phyloP scores from a whole-genome alignment of 768 basidiomycete species.

The Mycena latifolia region DNA sequence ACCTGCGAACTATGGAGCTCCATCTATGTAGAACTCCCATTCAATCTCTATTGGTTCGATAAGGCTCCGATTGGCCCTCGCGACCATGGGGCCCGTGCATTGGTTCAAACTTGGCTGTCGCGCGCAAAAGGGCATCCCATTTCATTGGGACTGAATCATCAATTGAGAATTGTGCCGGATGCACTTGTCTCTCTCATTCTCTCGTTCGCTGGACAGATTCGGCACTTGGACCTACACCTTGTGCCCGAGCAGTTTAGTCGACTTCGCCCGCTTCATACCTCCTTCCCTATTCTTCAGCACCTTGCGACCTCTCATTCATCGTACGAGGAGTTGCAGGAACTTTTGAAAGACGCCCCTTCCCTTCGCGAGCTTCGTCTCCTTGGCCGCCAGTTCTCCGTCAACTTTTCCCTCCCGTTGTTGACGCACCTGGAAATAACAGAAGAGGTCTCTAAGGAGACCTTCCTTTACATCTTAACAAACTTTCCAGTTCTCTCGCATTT shows the following conservation, averaged over 20 bases:
- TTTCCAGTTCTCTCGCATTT: no score
- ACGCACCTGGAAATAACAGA: no score
- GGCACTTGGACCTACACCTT: constrained; percentile 9
- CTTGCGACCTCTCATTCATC: not conserved
- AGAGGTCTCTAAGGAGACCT: no score
- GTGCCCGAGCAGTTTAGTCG: not conserved
- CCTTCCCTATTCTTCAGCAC: constrained; percentile 6
- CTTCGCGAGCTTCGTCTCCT: no score
- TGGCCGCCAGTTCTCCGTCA: no score
- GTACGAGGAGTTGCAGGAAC: not conserved
- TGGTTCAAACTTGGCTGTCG: no score
- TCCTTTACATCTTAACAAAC: no score
- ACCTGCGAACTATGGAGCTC: constrained; percentile 9
- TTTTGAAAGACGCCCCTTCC: no score
- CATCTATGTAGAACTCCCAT: not conserved
- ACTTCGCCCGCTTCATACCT: not conserved
- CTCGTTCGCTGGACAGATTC: not conserved
- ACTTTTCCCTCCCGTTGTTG: no score
- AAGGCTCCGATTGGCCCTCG: no score
- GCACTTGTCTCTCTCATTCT: not conserved
- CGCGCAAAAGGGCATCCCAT: not conserved
- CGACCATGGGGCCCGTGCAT: no score
- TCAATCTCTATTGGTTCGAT: no score
- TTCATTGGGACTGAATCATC: not conserved
- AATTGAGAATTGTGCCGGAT: not conserved